Conservation (phyloP, 306 rosid genomes). For the Oemleria cerasiformis region DNA sequence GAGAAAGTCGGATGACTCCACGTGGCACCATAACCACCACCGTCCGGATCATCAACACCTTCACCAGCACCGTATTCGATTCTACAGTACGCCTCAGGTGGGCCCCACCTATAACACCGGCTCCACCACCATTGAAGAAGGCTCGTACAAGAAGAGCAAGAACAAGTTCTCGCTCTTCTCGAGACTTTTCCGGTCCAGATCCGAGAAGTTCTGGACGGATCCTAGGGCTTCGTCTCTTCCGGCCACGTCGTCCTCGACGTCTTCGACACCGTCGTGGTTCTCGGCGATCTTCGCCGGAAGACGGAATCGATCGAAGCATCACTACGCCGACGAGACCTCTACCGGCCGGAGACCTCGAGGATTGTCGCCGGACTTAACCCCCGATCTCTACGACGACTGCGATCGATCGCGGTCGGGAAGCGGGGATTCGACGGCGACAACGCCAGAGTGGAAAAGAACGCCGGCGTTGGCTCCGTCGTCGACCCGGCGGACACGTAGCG, state of each 20-base stretch:
- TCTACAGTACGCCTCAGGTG: slow-evolving; percentile 85
- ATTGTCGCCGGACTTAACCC: slow-evolving; percentile 66
- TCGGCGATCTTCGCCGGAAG: slow-evolving; percentile 48
- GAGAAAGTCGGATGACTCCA: slow-evolving; percentile 57
- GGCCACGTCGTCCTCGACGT: slow-evolving; percentile 26
- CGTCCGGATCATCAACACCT: slow-evolving; percentile 23
- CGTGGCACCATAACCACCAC: slow-evolving; percentile 26
- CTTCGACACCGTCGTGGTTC: slow-evolving; percentile 64
- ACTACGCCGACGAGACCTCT: slow-evolving; percentile 20
- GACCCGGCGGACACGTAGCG: slow-evolving; percentile 45
- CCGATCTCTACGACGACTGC: slow-evolving; percentile 2
- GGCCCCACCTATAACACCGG: slow-evolving; percentile 42
- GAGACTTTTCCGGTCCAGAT: slow-evolving; percentile 42
- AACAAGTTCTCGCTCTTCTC: slow-evolving; percentile 42
- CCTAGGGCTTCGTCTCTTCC: slow-evolving; percentile 24
- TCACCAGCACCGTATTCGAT: slow-evolving; percentile 23
- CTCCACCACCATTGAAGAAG: slow-evolving; percentile 6
- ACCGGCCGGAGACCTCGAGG: slow-evolving; percentile 39
- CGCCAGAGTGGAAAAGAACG: slow-evolving; percentile 57
- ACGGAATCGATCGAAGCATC: slow-evolving; percentile 24
- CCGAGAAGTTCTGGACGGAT: slow-evolving; percentile 39
- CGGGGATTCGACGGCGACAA: slow-evolving; percentile 51
- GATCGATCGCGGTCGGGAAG: slow-evolving; percentile 58
- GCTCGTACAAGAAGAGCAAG: slow-evolving; percentile 44
- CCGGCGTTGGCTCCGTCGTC: slow-evolving; percentile 43